These are phyloP conservation scores for Blastobotrys indianensis DNA, from an alignment of 1,139 yeast genomes.

Conservation along the genomic window DNA sequence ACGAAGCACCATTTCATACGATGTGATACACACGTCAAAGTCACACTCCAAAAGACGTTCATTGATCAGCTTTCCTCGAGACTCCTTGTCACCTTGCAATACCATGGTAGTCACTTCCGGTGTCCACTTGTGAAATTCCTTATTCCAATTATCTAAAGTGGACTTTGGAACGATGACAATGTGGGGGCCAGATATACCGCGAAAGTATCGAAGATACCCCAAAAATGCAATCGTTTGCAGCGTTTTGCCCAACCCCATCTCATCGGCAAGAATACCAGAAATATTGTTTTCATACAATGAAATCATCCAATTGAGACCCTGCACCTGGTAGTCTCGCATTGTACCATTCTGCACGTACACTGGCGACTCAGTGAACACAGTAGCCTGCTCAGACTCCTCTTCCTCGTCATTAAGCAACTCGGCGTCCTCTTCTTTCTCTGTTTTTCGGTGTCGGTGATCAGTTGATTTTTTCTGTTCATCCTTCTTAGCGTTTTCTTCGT, in stretches of 20 bases:
- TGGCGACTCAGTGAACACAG: slow-evolving; percentile 77
- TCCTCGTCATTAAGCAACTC: slow-evolving; percentile 72
- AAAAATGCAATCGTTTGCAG: slow-evolving; percentile 87
- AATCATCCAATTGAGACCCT: slow-evolving; percentile 92
- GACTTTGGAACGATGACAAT: slow-evolving; percentile 92
- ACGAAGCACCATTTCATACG: slow-evolving; percentile 87
- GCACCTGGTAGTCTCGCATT: slow-evolving; percentile 81
- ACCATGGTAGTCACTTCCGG: slow-evolving; percentile 89
- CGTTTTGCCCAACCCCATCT: slow-evolving; percentile 97
- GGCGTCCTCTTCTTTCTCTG: slow-evolving; percentile 90
- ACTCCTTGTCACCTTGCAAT: slow-evolving; percentile 81
- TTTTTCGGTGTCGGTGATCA: slow-evolving; percentile 44
- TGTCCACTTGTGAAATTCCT: slow-evolving; percentile 92
- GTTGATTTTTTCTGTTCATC: slow-evolving; percentile 22
- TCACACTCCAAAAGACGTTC: slow-evolving; percentile 59
- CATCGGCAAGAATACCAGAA: slow-evolving; percentile 93
- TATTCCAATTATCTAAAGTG: slow-evolving; percentile 90
- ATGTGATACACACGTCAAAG: slow-evolving; percentile 84
- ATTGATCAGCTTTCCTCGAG: slow-evolving; percentile 56
- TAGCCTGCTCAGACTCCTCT: slow-evolving; percentile 33
- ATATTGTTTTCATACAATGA: slow-evolving; percentile 73
- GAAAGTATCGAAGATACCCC: slow-evolving; percentile 76
- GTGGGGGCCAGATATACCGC: slow-evolving; percentile 82
- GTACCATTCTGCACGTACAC: slow-evolving; percentile 53
- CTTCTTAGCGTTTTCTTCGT: slow-evolving; percentile 31